These are phyloP conservation scores for Eucalyptus victrix DNA, from an alignment of 345 rosid species.

Conservation along the genomic window DNA sequence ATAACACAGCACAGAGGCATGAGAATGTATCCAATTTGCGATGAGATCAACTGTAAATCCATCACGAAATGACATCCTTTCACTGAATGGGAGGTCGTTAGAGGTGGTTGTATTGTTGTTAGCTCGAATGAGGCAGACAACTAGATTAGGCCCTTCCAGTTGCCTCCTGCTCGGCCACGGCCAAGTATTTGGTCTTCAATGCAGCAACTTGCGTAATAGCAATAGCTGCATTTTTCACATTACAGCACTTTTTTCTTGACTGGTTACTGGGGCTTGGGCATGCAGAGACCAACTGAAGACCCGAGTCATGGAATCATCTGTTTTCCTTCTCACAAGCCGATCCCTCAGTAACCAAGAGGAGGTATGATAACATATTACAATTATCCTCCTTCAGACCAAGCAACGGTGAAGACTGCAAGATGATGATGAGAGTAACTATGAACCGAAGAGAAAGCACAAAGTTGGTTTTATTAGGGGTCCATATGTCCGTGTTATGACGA, in stretches of 20 bases:
- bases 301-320: not conserved
- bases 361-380: not conserved
- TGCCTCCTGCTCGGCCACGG: not conserved
- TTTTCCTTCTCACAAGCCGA: not conserved
- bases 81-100: not conserved
- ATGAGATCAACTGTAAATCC: not conserved
- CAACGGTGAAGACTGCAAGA: not conserved
- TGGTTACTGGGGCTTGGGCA: not conserved
- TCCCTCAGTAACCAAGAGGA: not conserved
- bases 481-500: conserved; percentile 8
- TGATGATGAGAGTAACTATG: not conserved
- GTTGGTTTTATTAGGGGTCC: conserved; percentile 18
- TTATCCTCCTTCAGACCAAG: not conserved
- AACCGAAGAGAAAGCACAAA: conserved; percentile 5
- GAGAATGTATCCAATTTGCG: not conserved
- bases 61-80: not conserved
- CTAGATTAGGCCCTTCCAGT: not conserved
- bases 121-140: not conserved
- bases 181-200: not conserved
- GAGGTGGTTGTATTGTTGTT: not conserved
- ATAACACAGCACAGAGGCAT: not conserved
- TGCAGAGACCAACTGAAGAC: not conserved
- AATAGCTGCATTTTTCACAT: not conserved
- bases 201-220: not conserved
- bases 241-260: not conserved